Percentiles rank a stretch among this genome's conserved stretches.
phyloP scores from a whole-genome alignment of 345 rosid species.

The Arabidopsis suecica region DNA sequence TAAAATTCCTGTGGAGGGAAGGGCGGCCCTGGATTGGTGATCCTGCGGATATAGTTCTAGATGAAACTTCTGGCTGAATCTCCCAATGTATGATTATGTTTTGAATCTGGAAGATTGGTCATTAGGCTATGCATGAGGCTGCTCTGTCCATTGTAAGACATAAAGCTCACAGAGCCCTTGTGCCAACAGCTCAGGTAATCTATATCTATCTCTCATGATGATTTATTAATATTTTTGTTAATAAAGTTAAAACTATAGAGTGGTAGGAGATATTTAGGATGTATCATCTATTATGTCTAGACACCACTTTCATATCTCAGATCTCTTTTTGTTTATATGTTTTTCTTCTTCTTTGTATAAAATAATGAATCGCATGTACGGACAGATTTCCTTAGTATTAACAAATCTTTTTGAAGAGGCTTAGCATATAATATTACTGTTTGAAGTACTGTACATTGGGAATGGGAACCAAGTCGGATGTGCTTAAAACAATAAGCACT shows the following conservation, averaged over 20 bases:
- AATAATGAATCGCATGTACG: conserved; percentile 41
- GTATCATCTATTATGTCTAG: conserved; percentile 44
- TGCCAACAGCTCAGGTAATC: conserved; percentile 35
- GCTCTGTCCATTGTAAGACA: conserved; percentile 38
- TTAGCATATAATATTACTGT: background rate
- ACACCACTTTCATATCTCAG: conserved; percentile 35
- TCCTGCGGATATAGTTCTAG: conserved; percentile 89
- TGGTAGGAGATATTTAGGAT: conserved; percentile 43
- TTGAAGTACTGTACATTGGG: background rate
- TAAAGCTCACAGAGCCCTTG: conserved; percentile 37
- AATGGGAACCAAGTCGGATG: background rate
- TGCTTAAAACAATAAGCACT: background rate
- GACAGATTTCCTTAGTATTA: conserved; percentile 26
- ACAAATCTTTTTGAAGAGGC: conserved; percentile 30
- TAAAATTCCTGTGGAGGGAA: conserved; percentile 95
- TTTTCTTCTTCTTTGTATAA: conserved; percentile 33
- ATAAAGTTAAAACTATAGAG: conserved; percentile 49
- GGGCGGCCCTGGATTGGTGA: conserved; percentile 97
- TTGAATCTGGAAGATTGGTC: conserved; percentile 39
- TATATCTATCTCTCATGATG: conserved; percentile 37
- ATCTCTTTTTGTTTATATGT: conserved; percentile 36
- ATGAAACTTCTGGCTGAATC: conserved; percentile 51
- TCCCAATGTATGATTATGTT: conserved; percentile 32
- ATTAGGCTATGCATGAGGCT: conserved; percentile 39
- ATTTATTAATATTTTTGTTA: conserved; percentile 46